A percentile compares a stretch with the other conserved stretches of the same genome.
Evolutionary conservation across 257 asterid genomes (phyloP).

Genomic region (Solanum chmielewskii): DNA sequence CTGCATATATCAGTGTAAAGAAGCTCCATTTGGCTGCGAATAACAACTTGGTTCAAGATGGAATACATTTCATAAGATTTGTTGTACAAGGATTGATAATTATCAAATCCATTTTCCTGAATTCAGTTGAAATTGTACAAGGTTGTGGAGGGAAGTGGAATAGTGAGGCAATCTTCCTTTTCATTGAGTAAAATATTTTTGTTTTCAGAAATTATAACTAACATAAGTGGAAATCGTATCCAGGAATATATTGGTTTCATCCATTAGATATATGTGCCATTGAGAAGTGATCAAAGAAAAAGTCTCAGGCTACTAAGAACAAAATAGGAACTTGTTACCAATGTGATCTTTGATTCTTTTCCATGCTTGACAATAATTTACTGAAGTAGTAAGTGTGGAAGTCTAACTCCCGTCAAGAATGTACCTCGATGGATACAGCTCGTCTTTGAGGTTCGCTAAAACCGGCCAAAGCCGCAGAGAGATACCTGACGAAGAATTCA

Average conservation of each 20-base stretch:
- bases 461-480: slow-evolving; percentile 65
- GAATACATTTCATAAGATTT: not conserved
- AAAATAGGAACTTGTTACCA: not conserved
- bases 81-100: not conserved
- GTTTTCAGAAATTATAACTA: not conserved
- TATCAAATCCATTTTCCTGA: not conserved
- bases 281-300: not conserved
- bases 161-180: not conserved
- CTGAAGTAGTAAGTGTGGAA: not conserved
- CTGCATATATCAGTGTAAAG: not conserved
- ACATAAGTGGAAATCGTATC: not conserved
- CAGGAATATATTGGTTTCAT: not conserved
- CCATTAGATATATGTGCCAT: not conserved
- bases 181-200: not conserved
- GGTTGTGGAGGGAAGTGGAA: not conserved
- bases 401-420: not conserved
- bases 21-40: not conserved
- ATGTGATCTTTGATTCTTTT: not conserved
- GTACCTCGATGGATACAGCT: slow-evolving; percentile 84
- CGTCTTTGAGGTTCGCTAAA: slow-evolving; percentile 82
- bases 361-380: not conserved
- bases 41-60: not conserved
- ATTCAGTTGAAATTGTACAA: not conserved
- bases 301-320: not conserved
- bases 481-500: slow-evolving; percentile 35